phyloP scores from a whole-genome alignment of 345 rosid genomes.

The Erysimum cheiranthoides region DNA sequence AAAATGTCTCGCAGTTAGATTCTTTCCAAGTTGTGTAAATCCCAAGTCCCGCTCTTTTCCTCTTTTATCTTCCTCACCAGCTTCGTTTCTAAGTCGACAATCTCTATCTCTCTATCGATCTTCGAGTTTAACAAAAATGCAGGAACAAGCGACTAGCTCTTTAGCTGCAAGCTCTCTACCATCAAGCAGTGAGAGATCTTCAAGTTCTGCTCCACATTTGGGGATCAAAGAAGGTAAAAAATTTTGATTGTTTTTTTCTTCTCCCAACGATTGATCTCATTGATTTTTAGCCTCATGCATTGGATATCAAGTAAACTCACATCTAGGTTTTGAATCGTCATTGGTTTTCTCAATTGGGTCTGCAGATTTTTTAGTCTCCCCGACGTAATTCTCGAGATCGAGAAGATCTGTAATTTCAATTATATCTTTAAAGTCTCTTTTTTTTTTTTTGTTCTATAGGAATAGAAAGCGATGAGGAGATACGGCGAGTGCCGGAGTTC shows the following conservation, averaged over 20 bases:
- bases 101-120: conserved; percentile 7
- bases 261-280: conserved; percentile 10
- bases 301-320: neutral
- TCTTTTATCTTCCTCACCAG: conserved; percentile 25
- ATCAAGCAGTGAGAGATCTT: conserved; percentile 95
- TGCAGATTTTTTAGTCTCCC: conserved; percentile 17
- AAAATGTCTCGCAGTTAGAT: conserved; percentile 35
- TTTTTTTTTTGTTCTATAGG: conserved; percentile 47
- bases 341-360: conserved; percentile 40
- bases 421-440: conserved; percentile 11
- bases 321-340: neutral
- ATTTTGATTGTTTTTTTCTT: neutral
- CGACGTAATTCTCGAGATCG: conserved; percentile 40
- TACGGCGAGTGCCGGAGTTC: conserved; percentile 90
- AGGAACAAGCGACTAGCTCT: conserved; percentile 84
- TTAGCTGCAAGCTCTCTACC: conserved; percentile 84
- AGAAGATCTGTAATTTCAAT: conserved; percentile 21
- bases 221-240: conserved; percentile 79
- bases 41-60: conserved; percentile 68
- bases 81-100: conserved; percentile 3
- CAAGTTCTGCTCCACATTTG: conserved; percentile 88
- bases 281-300: conserved; percentile 30
- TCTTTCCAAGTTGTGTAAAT: conserved; percentile 35
- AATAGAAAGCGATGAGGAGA: conserved; percentile 97
- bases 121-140: conserved; percentile 57